phyloP scores from a whole-genome alignment of 1,139 yeast species.

The Eremothecium coryli region DNA sequence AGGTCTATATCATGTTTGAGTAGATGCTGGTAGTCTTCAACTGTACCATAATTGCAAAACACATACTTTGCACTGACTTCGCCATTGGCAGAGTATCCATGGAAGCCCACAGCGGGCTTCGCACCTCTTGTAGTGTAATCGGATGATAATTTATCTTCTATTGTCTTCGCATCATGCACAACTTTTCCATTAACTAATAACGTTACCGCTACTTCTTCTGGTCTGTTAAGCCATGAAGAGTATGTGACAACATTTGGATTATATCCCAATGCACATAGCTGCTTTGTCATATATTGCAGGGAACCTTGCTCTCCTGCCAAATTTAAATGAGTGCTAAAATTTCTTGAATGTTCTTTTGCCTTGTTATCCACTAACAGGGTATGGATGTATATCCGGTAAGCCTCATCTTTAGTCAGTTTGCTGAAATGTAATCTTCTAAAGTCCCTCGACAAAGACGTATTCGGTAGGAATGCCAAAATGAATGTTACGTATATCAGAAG shows the following conservation, averaged over 20 bases:
- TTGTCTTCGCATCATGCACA: constrained; percentile 50
- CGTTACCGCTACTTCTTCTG: constrained; percentile 40
- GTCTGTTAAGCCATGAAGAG: constrained; percentile 48
- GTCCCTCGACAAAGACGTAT: constrained; percentile 81
- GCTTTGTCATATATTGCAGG: constrained; percentile 35
- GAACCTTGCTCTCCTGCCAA: constrained; percentile 38
- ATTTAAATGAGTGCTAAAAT: constrained; percentile 34
- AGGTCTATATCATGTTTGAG: constrained; percentile 33
- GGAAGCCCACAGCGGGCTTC: constrained; percentile 45
- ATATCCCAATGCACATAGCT: constrained; percentile 39
- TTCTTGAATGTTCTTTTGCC: constrained; percentile 33
- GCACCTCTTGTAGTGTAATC: constrained; percentile 47
- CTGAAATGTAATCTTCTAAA: constrained; percentile 66
- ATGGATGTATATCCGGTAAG: constrained; percentile 42
- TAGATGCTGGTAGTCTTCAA: constrained; percentile 46
- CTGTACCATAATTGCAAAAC: constrained; percentile 60
- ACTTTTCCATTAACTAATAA: constrained; percentile 34
- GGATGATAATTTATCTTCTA: constrained; percentile 58
- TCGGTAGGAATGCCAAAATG: constrained; percentile 68
- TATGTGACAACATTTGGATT: constrained; percentile 47
- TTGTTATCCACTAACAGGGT: constrained; percentile 30
- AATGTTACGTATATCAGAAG: constrained; percentile 36
- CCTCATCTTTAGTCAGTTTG: constrained; percentile 52
- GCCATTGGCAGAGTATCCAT: constrained; percentile 53
- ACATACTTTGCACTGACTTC: constrained; percentile 45